Evolutionary conservation across 2,329 filamentous ascomycete species (phyloP).

Genomic region (Immersiporthe knoxdaviesiana): DNA sequence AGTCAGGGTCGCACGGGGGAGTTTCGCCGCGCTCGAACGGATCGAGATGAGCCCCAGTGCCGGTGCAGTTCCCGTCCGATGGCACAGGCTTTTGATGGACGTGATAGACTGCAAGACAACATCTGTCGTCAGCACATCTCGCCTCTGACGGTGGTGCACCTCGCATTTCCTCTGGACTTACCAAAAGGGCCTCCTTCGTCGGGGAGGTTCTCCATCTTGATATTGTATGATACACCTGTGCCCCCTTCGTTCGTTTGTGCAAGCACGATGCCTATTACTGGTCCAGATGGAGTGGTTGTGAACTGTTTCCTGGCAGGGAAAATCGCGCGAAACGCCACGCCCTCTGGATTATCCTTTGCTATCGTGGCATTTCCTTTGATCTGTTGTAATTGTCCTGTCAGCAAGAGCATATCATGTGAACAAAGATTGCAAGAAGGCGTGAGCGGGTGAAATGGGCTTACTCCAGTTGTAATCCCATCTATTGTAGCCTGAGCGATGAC

Average conservation of each 20-base stretch:
- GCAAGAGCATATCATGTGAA: neutral
- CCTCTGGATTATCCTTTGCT: slow-evolving; percentile 19
- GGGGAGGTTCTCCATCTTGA: slow-evolving; percentile 40
- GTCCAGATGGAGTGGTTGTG: slow-evolving; percentile 17
- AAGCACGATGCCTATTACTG: slow-evolving; percentile 33
- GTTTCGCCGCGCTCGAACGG: slow-evolving; percentile 68
- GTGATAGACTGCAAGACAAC: slow-evolving; percentile 64
- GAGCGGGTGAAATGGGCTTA: neutral
- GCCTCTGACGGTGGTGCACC: neutral
- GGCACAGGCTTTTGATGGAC: slow-evolving; percentile 69
- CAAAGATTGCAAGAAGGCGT: neutral
- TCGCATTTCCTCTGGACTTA: slow-evolving; percentile 31
- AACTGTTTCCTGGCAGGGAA: slow-evolving; percentile 22
- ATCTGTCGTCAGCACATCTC: slow-evolving; percentile 29
- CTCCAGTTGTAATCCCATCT: slow-evolving; percentile 11
- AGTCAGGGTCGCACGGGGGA: slow-evolving; percentile 59
- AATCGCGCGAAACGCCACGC: slow-evolving; percentile 14
- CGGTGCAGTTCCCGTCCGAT: slow-evolving; percentile 70
- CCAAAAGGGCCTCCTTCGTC: slow-evolving; percentile 39
- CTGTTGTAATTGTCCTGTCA: neutral
- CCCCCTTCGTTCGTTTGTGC: slow-evolving; percentile 36
- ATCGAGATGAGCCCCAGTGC: slow-evolving; percentile 70
- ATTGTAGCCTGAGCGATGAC: neutral
- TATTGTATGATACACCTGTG: slow-evolving; percentile 38
- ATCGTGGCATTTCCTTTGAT: slow-evolving; percentile 25